Percentiles rank a stretch among this genome's conserved stretches.
phyloP scores from a whole-genome alignment of 306 rosid species.

The Medicago ruthenica region DNA sequence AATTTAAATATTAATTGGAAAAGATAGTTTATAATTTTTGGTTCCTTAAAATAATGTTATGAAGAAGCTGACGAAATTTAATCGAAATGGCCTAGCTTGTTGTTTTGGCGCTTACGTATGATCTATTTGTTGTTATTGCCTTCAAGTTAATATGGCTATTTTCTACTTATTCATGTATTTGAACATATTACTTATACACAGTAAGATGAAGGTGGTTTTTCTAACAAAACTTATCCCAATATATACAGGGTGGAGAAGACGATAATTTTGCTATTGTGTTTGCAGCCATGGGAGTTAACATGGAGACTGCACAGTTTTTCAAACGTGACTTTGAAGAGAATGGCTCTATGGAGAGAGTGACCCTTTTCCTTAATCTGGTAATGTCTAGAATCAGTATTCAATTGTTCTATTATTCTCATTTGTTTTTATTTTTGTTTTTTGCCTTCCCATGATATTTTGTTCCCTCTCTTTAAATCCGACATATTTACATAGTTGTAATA shows the following conservation, averaged over 20 bases:
- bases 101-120: constrained; percentile 6
- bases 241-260: constrained; percentile 70
- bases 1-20: background rate
- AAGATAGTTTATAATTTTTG: constrained; percentile 9
- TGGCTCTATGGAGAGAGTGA: constrained; percentile 99
- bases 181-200: background rate
- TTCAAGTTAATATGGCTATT: constrained; percentile 15
- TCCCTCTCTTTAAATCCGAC: constrained; percentile 1
- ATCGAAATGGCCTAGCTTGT: constrained; percentile 17
- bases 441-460: background rate
- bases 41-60: constrained; percentile 20
- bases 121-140: constrained; percentile 21
- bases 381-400: constrained; percentile 30
- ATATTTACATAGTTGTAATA: constrained; percentile 1
- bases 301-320: constrained; percentile 99
- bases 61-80: constrained; percentile 2
- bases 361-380: constrained; percentile 97
- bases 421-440: constrained; percentile 6
- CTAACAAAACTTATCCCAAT: constrained; percentile 34
- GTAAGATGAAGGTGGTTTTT: constrained; percentile 22
- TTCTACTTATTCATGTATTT: constrained; percentile 13
- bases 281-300: constrained; percentile 99
- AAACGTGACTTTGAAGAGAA: constrained; percentile 99
- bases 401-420: constrained; percentile 10
- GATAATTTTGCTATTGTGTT: constrained; percentile 99